phyloP scores from a whole-genome alignment of 805 yeast genomes.

The Yarrowia bubula region DNA sequence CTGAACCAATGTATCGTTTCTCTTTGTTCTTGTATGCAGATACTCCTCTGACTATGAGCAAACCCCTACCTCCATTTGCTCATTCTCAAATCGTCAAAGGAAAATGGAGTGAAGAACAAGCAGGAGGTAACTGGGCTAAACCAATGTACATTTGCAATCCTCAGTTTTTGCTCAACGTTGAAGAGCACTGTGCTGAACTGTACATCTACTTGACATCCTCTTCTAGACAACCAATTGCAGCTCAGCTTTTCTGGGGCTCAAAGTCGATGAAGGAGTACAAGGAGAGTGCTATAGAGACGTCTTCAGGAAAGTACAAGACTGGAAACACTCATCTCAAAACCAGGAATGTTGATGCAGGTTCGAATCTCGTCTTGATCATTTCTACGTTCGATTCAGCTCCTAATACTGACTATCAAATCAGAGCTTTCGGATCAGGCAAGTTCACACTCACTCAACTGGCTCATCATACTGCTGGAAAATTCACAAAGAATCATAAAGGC shows the following conservation, averaged over 20 bases:
- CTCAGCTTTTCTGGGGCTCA: slow-evolving; percentile 10
- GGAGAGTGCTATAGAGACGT: slow-evolving; percentile 6
- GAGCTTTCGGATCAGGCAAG: neutral
- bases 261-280: slow-evolving; percentile 1
- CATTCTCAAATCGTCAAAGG: slow-evolving; percentile 38
- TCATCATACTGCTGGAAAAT: slow-evolving; percentile 2
- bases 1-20: slow-evolving; percentile 28
- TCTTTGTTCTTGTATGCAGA: slow-evolving; percentile 29
- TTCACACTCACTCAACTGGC: neutral
- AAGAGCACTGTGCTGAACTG: neutral
- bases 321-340: slow-evolving; percentile 5
- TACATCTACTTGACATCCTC: slow-evolving; percentile 7
- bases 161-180: slow-evolving; percentile 45
- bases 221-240: slow-evolving; percentile 7
- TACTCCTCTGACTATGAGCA: slow-evolving; percentile 30
- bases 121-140: slow-evolving; percentile 57
- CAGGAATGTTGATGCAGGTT: neutral
- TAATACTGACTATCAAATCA: neutral
- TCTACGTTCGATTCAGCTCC: slow-evolving; percentile 15
- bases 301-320: slow-evolving; percentile 7
- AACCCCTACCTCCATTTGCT: slow-evolving; percentile 41
- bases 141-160: slow-evolving; percentile 54
- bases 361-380: neutral
- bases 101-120: slow-evolving; percentile 46
- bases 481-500: neutral